phyloP scores from a whole-genome alignment of 2,329 filamentous ascomycete species.

The Emmonsiellopsis sp. region DNA sequence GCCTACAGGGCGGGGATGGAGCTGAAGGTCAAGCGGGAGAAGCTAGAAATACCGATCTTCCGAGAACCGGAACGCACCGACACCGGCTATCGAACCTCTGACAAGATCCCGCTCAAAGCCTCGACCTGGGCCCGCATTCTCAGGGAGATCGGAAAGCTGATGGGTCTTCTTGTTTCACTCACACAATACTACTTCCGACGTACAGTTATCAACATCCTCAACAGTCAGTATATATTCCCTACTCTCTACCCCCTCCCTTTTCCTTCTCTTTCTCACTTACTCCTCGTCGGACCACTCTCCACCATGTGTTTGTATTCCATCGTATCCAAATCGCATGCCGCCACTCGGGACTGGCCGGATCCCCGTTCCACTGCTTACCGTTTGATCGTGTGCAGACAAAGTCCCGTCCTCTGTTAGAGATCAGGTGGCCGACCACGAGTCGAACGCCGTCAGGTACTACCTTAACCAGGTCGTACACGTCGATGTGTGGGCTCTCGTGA shows the following conservation, averaged over 20 bases:
- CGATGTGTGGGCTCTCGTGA: conserved; percentile 12
- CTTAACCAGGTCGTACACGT: conserved; percentile 13
- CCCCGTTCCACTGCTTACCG: too few relatives aligned
- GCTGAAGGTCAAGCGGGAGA: conserved; percentile 14
- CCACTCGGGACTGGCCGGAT: background rate
- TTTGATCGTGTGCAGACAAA: too few relatives aligned
- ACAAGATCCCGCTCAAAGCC: conserved; percentile 7
- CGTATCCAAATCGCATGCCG: too few relatives aligned
- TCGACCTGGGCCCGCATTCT: conserved; percentile 11
- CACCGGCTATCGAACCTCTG: conserved; percentile 11
- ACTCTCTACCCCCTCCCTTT: background rate
- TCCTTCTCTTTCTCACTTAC: conserved; percentile 8
- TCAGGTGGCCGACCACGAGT: conserved; percentile 15
- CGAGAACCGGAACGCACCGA: conserved; percentile 9
- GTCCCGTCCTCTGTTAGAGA: conserved; percentile 13
- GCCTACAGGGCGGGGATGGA: conserved; percentile 8
- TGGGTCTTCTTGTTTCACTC: conserved; percentile 9
- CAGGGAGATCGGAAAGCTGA: conserved; percentile 8
- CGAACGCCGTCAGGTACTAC: conserved; percentile 17
- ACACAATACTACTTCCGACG: conserved; percentile 12
- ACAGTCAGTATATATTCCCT: conserved; percentile 10
- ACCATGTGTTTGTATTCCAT: too few relatives aligned
- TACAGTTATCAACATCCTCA: conserved; percentile 14
- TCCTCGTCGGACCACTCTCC: too few relatives aligned
- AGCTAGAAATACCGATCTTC: conserved; percentile 12